Percentiles rank a stretch among this genome's conserved stretches.
phyloP scores from a whole-genome alignment of 148 eudicot genomes.

The Silene uniflora region DNA sequence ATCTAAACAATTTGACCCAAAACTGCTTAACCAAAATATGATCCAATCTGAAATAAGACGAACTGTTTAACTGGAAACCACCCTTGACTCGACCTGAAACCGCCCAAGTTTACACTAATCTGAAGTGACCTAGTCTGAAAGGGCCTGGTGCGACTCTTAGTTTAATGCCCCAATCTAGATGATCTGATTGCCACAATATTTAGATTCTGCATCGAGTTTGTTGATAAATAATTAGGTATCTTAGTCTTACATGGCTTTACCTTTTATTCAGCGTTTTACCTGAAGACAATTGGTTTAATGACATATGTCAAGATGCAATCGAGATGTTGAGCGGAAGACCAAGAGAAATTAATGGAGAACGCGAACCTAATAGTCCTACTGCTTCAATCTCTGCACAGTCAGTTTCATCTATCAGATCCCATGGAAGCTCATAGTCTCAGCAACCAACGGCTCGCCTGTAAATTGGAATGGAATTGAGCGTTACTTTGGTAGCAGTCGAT shows the following conservation, averaged over 20 bases:
- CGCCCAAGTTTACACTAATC: background rate
- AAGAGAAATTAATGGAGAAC: slow-evolving; percentile 63
- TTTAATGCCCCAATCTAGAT: background rate
- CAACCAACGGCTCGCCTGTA: slow-evolving; percentile 34
- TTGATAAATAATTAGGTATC: background rate
- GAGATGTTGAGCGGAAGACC: slow-evolving; percentile 70
- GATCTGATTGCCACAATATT: background rate
- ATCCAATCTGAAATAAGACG: background rate
- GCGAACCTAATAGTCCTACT: slow-evolving; percentile 75
- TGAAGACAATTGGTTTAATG: slow-evolving; percentile 80
- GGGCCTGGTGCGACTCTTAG: background rate
- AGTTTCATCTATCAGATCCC: slow-evolving; percentile 75
- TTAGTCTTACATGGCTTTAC: background rate
- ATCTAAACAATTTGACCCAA: background rate
- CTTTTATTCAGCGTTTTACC: slow-evolving; percentile 53
- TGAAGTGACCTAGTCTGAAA: background rate
- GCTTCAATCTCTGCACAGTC: slow-evolving; percentile 97
- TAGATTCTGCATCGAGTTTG: background rate
- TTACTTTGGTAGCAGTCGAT: slow-evolving; percentile 14
- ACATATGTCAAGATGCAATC: slow-evolving; percentile 72
- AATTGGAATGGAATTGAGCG: slow-evolving; percentile 23
- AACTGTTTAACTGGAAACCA: background rate
- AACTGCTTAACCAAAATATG: background rate
- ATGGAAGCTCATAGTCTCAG: slow-evolving; percentile 65
- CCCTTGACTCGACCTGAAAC: background rate